phyloP scores from a whole-genome alignment of 2,329 filamentous ascomycete species.

The Curvularia lunata region DNA sequence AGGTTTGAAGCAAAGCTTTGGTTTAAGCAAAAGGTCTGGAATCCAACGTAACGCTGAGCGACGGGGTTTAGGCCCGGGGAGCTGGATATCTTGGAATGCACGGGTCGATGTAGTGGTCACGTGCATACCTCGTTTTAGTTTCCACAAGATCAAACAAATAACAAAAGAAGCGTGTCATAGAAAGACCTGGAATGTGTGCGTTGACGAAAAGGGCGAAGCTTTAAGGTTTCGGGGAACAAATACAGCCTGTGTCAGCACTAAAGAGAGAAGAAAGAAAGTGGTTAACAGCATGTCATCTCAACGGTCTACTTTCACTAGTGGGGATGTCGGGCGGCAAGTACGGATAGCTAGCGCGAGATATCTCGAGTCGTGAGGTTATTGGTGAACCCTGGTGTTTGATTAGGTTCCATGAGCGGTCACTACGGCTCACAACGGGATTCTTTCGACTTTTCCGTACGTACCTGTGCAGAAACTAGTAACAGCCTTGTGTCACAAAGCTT shows the following conservation, averaged over 20 bases:
- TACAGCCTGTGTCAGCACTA: conserved; percentile 2
- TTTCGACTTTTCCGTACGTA: neutral
- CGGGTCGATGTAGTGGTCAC: neutral
- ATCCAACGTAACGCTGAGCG: neutral
- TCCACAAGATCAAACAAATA: neutral
- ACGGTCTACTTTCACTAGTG: neutral
- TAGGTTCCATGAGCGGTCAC: neutral
- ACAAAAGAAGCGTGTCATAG: neutral
- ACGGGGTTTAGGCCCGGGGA: neutral
- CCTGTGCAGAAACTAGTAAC: neutral
- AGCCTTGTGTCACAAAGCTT: neutral
- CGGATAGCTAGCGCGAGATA: neutral
- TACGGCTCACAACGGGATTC: neutral
- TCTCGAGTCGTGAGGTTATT: neutral
- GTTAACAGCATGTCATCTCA: neutral
- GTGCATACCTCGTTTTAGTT: neutral
- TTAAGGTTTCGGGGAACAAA: conserved; percentile 3
- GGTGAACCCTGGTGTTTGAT: neutral
- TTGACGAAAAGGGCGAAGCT: neutral
- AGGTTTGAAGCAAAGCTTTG: neutral
- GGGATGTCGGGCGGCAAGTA: neutral
- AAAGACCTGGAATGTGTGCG: neutral
- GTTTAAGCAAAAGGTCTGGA: neutral
- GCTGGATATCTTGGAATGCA: neutral
- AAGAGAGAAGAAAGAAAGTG: neutral